Conservation (phyloP, 202 grass and related monocot genomes). For the Schoenoplectus triqueter region DNA sequence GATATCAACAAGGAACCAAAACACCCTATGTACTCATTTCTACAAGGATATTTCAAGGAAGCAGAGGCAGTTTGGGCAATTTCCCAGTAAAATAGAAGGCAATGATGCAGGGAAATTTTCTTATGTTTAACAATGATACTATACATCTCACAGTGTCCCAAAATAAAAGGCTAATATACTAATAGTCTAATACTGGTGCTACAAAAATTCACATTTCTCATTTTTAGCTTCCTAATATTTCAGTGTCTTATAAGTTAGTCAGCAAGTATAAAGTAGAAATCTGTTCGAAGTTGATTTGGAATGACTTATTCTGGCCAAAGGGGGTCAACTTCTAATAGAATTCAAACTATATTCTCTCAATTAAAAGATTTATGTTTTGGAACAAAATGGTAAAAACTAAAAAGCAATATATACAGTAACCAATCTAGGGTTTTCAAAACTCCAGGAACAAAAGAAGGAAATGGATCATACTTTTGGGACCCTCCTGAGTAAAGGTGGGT, state of each 20-base stretch:
- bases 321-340: neutral
- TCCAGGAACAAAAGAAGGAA: neutral
- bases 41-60: neutral
- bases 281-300: neutral
- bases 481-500: neutral
- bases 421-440: neutral
- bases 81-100: neutral
- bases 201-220: too few relatives aligned
- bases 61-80: neutral
- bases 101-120: neutral
- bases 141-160: too few relatives aligned
- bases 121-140: too few relatives aligned
- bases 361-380: neutral
- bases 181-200: too few relatives aligned
- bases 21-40: neutral
- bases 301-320: neutral
- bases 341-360: slow-evolving; percentile 1
- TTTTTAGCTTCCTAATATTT: neutral
- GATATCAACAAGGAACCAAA: neutral
- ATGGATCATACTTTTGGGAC: neutral
- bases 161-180: too few relatives aligned
- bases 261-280: neutral
- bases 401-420: neutral
- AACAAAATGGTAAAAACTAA: neutral
- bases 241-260: neutral